Percentiles rank a stretch among this genome's conserved stretches.
phyloP scores from a whole-genome alignment of 192 early-diverging fungal species.

The Phlyctochytrium planicorne region DNA sequence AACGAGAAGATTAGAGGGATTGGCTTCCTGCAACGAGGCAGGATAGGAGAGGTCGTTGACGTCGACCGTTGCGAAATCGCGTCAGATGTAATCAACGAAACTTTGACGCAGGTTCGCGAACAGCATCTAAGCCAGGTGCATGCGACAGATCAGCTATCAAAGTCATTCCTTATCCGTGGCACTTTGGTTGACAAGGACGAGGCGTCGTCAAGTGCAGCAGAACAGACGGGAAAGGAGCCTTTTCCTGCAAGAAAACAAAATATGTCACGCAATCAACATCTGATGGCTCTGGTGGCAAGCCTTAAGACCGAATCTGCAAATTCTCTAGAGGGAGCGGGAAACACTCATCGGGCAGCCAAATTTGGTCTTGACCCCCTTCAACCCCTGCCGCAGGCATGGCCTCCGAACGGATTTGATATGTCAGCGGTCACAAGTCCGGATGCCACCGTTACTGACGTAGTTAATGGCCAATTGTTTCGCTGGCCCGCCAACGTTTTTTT shows the following conservation, averaged over 20 bases:
- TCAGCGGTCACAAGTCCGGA: constrained; percentile 4
- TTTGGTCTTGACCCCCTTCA: neutral
- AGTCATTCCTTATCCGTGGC: neutral
- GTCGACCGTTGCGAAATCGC: constrained; percentile 67
- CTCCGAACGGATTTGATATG: constrained; percentile 12
- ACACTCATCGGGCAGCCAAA: neutral
- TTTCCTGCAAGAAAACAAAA: neutral
- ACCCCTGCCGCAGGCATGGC: constrained; percentile 26
- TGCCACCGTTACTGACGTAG: constrained; percentile 20
- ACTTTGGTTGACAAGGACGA: neutral
- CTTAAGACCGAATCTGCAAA: neutral
- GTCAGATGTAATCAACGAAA: constrained; percentile 58
- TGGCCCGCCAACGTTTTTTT: constrained; percentile 68
- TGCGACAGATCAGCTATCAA: neutral
- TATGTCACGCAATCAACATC: neutral
- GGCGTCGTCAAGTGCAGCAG: too few species aligned
- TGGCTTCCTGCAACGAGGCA: constrained; percentile 59
- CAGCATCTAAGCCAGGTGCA: neutral
- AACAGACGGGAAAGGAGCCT: neutral
- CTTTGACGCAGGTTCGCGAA: constrained; percentile 37
- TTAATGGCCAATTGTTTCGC: constrained; percentile 50
- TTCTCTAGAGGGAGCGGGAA: neutral
- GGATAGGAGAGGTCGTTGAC: constrained; percentile 56
- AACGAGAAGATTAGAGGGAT: constrained; percentile 42
- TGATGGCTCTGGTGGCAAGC: neutral